A percentile compares a stretch with the other conserved stretches of the same genome.
Evolutionary conservation across 345 rosid genomes (phyloP).

Genomic region (Syzygium oleosum): DNA sequence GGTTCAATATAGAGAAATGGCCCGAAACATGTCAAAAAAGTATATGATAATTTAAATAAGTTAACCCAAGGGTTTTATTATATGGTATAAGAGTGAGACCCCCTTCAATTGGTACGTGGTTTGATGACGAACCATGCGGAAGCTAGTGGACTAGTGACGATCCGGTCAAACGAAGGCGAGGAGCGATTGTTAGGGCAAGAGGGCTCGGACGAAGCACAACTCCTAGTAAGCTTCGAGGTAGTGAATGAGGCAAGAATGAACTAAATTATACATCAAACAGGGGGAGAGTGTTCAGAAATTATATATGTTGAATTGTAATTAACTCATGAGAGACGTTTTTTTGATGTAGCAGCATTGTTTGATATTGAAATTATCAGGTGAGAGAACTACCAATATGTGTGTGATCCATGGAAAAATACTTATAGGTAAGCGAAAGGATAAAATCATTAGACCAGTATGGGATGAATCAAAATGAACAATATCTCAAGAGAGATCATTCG

Average conservation of each 20-base stretch:
- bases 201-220: background rate
- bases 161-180: fast-evolving
- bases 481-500: background rate
- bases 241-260: background rate
- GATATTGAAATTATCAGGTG: background rate
- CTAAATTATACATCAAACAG: background rate
- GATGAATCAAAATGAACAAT: background rate
- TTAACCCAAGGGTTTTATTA: background rate
- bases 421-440: background rate
- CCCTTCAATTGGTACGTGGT: background rate
- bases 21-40: background rate
- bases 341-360: background rate
- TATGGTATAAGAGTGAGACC: background rate
- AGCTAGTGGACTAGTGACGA: background rate
- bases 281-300: background rate
- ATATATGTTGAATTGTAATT: background rate
- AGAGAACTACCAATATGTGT: background rate
- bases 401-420: background rate
- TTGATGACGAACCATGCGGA: background rate
- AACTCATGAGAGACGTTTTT: background rate
- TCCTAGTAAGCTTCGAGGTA: background rate
- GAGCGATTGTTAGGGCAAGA: background rate
- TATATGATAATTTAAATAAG: background rate
- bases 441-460: background rate
- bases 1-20: background rate